Base-by-base conservation (phyloP, 306 rosid species). In the Chamaecrista fasciculata region DNA sequence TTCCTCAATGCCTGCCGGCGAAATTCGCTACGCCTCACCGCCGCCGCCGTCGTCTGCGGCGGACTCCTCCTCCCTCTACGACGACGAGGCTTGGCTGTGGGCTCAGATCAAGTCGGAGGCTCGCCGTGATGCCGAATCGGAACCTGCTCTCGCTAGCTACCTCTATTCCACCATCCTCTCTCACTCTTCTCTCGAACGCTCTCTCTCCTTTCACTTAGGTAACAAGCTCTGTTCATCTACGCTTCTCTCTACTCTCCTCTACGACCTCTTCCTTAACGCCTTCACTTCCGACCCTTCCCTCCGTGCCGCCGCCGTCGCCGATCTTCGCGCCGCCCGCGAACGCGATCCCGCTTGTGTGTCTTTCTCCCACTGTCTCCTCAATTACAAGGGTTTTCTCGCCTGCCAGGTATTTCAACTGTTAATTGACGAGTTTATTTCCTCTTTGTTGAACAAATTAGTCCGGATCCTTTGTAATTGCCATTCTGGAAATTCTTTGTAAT, bases 221-320 rank as follows among this genome's bases (percentile, higher is more conserved):
- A 90, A 93, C 81, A 87, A 93, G 81, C 96, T 93, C 28, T 90
- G 98, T 73, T 93, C 98, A 2, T 90, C 96, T 0, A 93, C 98
- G 10, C 94, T 94, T 3, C 95, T 94, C 42, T 94, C 98, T 3
- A 90, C 98, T 0, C 96, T 93, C 20, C 96, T 93, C 40, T 93
- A 93, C 44, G 96, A 90, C 42, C 91, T 90, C 39, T 93, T 93
- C 84, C 87, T 93, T 61, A 77, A 85, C 67, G 86, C 94, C 43
- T 93, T 93, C 76, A 53, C 89, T 51, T 79, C 90, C 14, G 97
- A 90, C 23, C 53, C 81, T 14, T 51, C 82, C 3, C 79, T 93
- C n/a, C 69, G 76, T 33, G 78, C 93, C 44, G 93, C 98, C 51
- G 84, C 91, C 24, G 86, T 88, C 18, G 96, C 98, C 0, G 97